Percentiles rank a stretch among this genome's conserved stretches.
phyloP scores from a whole-genome alignment of 345 rosid species.

The Populus deltoides region DNA sequence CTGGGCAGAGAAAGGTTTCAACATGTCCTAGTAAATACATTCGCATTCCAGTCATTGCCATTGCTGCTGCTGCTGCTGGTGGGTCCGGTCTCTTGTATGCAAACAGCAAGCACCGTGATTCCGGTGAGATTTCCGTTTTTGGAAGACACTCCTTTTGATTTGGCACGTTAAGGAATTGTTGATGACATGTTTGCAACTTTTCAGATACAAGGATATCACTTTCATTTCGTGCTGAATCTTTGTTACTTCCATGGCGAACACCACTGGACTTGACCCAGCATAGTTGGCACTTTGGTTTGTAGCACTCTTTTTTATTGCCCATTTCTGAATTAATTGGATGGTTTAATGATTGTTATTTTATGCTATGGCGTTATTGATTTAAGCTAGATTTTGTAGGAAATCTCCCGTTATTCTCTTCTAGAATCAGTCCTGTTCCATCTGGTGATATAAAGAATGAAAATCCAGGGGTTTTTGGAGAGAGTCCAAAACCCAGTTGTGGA shows the following conservation, averaged over 20 bases:
- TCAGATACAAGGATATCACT: conserved; percentile 41
- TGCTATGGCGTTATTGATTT: background rate
- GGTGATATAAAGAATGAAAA: conserved; percentile 25
- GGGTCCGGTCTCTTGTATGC: conserved; percentile 42
- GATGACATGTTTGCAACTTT: background rate
- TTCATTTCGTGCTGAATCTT: conserved; percentile 30
- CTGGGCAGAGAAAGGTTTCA: conserved; percentile 42
- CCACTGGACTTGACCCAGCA: too few species aligned
- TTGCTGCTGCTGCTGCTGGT: conserved; percentile 30
- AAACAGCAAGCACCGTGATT: conserved; percentile 16
- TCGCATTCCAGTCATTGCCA: conserved; percentile 37
- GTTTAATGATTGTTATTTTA: background rate
- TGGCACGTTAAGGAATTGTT: background rate
- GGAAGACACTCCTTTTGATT: background rate
- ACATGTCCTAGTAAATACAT: conserved; percentile 22
- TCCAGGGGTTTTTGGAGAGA: conserved; percentile 37
- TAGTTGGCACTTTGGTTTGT: conserved; percentile 38
- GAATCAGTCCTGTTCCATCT: conserved; percentile 41
- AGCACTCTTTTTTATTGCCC: background rate
- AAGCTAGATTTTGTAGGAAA: conserved; percentile 36
- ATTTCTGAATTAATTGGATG: background rate
- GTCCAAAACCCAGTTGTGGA: conserved; percentile 37
- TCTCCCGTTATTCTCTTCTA: conserved; percentile 33
- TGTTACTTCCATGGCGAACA: conserved; percentile 18
- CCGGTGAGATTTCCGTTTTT: conserved; percentile 31